Evolutionary conservation across 768 basidiomycete species (phyloP).

Genomic region (Suillus bovinus): DNA sequence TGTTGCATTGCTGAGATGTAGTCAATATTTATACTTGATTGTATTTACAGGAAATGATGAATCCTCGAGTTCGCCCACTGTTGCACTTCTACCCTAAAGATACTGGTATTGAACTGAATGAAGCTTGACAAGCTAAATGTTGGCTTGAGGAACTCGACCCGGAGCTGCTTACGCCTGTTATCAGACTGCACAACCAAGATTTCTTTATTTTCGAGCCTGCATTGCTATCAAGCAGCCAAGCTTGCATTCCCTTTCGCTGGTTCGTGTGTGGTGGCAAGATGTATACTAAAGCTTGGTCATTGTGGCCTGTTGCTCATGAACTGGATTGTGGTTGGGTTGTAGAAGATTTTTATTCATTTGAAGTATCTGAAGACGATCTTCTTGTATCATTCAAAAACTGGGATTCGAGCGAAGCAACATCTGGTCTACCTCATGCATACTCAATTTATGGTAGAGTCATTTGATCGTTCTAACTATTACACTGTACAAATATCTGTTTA

Average conservation of each 20-base stretch:
- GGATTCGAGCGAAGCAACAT: slow-evolving; percentile 3
- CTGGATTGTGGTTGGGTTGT: slow-evolving; percentile 22
- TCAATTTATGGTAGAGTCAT: slow-evolving; percentile 17
- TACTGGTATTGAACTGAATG: slow-evolving; percentile 16
- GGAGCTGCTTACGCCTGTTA: slow-evolving; percentile 29
- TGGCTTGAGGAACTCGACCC: slow-evolving; percentile 19
- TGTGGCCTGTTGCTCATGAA: slow-evolving; percentile 9
- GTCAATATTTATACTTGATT: neutral
- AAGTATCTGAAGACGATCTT: slow-evolving; percentile 10
- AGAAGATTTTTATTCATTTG: slow-evolving; percentile 8
- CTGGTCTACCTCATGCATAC: slow-evolving; percentile 11
- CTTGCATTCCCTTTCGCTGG: slow-evolving; percentile 31
- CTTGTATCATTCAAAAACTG: slow-evolving; percentile 13
- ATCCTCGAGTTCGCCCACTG: slow-evolving; percentile 33
- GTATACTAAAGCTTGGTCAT: slow-evolving; percentile 22
- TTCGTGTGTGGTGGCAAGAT: slow-evolving; percentile 15
- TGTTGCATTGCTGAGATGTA: neutral
- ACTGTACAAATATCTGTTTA: neutral
- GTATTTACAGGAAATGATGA: slow-evolving; percentile 37
- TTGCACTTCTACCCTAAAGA: slow-evolving; percentile 38
- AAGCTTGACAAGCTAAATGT: slow-evolving; percentile 24
- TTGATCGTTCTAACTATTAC: neutral
- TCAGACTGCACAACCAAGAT: slow-evolving; percentile 22
- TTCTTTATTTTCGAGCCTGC: slow-evolving; percentile 32
- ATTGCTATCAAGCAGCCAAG: neutral